A percentile compares a stretch with the other conserved stretches of the same genome.
Conservation (phyloP, 2,329 filamentous ascomycete species). For the Lachnellula hyalina region DNA sequence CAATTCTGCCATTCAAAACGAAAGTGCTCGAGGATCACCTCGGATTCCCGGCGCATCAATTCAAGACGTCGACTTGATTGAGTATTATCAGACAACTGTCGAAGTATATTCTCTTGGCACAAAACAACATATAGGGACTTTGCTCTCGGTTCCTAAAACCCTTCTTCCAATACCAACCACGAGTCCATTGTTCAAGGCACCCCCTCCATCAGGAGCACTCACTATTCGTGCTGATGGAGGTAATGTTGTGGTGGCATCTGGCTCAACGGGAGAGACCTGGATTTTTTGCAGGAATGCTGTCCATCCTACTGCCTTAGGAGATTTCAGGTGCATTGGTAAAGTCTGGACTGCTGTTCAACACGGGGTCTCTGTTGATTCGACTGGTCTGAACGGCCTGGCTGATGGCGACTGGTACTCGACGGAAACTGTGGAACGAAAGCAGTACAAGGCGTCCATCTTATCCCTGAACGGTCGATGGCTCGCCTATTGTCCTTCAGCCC, state of each 20-base stretch:
- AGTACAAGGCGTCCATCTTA: conserved; percentile 58
- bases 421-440: conserved; percentile 34
- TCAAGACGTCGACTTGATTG: conserved; percentile 37
- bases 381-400: conserved; percentile 11
- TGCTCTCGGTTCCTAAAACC: conserved; percentile 65
- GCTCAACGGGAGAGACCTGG: conserved; percentile 81
- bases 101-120: conserved; percentile 82
- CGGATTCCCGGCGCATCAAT: conserved; percentile 33
- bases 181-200: conserved; percentile 62
- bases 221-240: conserved; percentile 67
- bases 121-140: conserved; percentile 63
- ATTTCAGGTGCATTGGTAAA: conserved; percentile 67
- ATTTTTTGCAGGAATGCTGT: conserved; percentile 58
- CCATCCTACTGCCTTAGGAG: conserved; percentile 18
- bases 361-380: conserved; percentile 37
- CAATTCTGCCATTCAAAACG: conserved; percentile 12
- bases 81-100: conserved; percentile 77
- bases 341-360: conserved; percentile 84
- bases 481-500: conserved; percentile 67
- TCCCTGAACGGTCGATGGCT: conserved; percentile 70
- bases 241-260: conserved; percentile 71
- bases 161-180: conserved; percentile 51
- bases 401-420: conserved; percentile 34
- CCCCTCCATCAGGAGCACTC: conserved; percentile 66
- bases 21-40: conserved; percentile 30